Base-by-base conservation (phyloP, 352 stramenopile species). In the Phytopythium delawarense region DNA sequence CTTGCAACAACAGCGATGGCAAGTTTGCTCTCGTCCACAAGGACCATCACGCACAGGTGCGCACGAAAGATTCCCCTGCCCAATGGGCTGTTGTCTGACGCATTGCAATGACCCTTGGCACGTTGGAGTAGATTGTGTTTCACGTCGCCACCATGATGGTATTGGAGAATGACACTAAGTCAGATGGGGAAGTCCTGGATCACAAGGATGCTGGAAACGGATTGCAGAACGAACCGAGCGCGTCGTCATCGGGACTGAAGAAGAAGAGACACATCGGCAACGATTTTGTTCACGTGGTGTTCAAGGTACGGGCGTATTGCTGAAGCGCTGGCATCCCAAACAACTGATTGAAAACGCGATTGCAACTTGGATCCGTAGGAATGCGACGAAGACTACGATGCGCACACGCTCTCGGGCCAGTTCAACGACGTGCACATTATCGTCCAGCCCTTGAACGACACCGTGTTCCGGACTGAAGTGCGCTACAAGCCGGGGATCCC, bases 241-340 rank as follows among this genome's bases (percentile, higher is more conserved):
- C 25, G 16, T 21, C 48, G 4, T 21, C 58, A 28, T 48, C 64
- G 6, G 64, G 65, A 7, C 89, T 89, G 77, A 83, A 87, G 70
- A 94, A 96, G 65, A 96, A 96, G 63, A 80, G 87, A 6, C 87
- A 95, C 64, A 91, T 96, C 67, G 87, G 87, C 37, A 96, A 96
- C 58, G 87, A 96, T 55, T 95, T 95, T 60, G 86, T 96, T 3
- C 86, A 96, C 51, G 74, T 96, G 6, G 66, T 95, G 4, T 96
- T 92, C 66, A 89, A 94, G 74, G 76, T 85, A 73, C 13, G 28
- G 28, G 15, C 28, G 9, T 6, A 23, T 12, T 25, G 42, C 13
- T 25, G 7, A 25, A 49, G 42, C 9, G 20, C n/a, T 49, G 18
- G 20, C 20, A n/a, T 25, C 4, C 1, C 42, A 25, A 8, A 15